A percentile compares a stretch with the other conserved stretches of the same genome.
Conservation (phyloP, 495 filamentous ascomycete species). For the Podospora didyma region DNA sequence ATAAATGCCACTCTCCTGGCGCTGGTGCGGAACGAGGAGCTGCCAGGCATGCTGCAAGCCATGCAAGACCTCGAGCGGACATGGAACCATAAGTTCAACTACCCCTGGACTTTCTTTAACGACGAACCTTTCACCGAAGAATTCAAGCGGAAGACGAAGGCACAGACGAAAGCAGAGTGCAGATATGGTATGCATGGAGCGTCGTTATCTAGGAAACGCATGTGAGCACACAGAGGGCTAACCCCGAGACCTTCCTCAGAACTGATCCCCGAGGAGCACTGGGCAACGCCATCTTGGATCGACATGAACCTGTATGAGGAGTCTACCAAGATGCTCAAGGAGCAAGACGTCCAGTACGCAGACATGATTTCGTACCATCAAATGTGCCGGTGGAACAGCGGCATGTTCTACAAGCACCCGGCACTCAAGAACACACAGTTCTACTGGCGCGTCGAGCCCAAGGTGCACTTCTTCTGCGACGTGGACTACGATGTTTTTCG, state of each 20-base stretch:
- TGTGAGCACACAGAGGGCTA: neutral
- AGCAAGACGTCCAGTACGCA: conserved; percentile 85
- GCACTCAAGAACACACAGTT: conserved; percentile 76
- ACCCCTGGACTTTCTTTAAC: conserved; percentile 99
- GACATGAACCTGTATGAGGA: conserved; percentile 80
- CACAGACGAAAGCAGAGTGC: conserved; percentile 77
- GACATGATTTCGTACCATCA: conserved; percentile 89
- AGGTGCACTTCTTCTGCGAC: conserved; percentile 99
- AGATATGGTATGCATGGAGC: conserved; percentile 61
- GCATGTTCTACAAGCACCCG: conserved; percentile 95
- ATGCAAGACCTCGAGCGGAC: conserved; percentile 91
- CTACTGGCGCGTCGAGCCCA: conserved; percentile 99
- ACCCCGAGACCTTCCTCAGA: conserved; percentile 43
- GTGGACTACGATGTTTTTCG: conserved; percentile 98
- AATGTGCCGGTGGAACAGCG: conserved; percentile 99
- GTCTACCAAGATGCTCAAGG: conserved; percentile 75
- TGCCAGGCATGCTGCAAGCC: conserved; percentile 73
- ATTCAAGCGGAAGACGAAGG: conserved; percentile 78
- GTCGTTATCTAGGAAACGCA: neutral
- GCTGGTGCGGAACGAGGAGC: conserved; percentile 89
- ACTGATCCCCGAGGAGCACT: conserved; percentile 88
- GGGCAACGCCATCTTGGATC: conserved; percentile 90
- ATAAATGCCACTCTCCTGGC: conserved; percentile 91
- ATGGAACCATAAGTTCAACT: conserved; percentile 99
- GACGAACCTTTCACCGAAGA: conserved; percentile 87